These are phyloP conservation scores for Apophysomyces ossiformis DNA, from an alignment of 371 early-diverging fungal genomes.

Conservation along the genomic window DNA sequence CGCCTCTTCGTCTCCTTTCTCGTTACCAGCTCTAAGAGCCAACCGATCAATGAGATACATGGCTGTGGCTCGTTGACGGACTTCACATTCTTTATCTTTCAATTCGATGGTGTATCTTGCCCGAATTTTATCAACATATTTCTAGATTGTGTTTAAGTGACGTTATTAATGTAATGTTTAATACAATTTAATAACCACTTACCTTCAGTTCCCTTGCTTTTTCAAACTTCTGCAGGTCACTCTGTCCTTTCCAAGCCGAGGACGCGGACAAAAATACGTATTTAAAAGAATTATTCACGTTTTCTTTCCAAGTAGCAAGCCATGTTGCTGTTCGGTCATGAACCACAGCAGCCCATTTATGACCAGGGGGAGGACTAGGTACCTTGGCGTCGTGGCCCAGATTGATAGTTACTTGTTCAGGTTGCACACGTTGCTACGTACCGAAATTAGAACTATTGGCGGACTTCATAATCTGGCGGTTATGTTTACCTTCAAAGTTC, in stretches of 20 bases:
- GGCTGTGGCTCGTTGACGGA: conserved; percentile 94
- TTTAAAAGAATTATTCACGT: conserved; percentile 88
- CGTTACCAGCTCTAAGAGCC: conserved; percentile 97
- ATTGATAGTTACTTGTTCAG: conserved; percentile 95
- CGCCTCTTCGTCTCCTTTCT: conserved; percentile 97
- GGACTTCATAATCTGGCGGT: conserved; percentile 3
- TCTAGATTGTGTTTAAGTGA: conserved; percentile 34
- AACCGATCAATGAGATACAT: conserved; percentile 94
- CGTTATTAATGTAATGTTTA: not conserved
- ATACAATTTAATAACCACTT: not conserved
- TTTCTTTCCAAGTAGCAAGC: conserved; percentile 98
- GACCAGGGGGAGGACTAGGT: conserved; percentile 89
- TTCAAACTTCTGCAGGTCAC: conserved; percentile 96
- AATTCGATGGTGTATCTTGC: conserved; percentile 77
- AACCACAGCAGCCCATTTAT: conserved; percentile 85
- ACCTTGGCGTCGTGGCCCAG: conserved; percentile 78
- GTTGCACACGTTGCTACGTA: conserved; percentile 74
- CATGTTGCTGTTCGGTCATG: conserved; percentile 95
- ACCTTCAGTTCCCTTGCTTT: conserved; percentile 91
- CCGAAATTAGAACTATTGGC: conserved; percentile 4
- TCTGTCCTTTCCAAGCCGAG: conserved; percentile 93
- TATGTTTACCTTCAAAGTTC: conserved; percentile 77
- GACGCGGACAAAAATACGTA: conserved; percentile 94
- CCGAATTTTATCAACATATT: conserved; percentile 79
- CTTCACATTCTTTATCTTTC: conserved; percentile 74